A percentile compares a stretch with the other conserved stretches of the same genome.
These are phyloP conservation scores for Scheffersomyces amazonensis DNA, from an alignment of 805 yeast genomes.

Conservation along the genomic window DNA sequence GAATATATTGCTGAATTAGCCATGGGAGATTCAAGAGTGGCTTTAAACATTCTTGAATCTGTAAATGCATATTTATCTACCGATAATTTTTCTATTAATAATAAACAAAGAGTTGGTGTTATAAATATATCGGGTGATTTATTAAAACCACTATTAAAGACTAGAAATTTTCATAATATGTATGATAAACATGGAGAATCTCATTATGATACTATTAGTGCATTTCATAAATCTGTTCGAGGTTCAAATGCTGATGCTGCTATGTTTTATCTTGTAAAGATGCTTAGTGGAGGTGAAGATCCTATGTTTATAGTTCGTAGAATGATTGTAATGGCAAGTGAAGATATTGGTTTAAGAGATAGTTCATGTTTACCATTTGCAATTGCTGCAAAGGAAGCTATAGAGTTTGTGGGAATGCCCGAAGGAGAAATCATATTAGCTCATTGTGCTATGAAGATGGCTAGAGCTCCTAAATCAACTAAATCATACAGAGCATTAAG, in stretches of 20 bases:
- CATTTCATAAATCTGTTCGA: slow-evolving; percentile 89
- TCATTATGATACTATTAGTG: slow-evolving; percentile 94
- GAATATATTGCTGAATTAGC: slow-evolving; percentile 70
- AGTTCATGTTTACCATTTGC: slow-evolving; percentile 85
- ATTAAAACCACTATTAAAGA: slow-evolving; percentile 42
- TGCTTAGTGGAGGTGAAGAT: slow-evolving; percentile 93
- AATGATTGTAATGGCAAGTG: slow-evolving; percentile 93
- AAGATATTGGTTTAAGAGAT: slow-evolving; percentile 87
- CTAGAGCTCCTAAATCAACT: slow-evolving; percentile 82
- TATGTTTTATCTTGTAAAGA: slow-evolving; percentile 76
- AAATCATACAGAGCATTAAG: slow-evolving; percentile 81
- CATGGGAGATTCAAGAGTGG: slow-evolving; percentile 87
- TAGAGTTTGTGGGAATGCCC: slow-evolving; percentile 89
- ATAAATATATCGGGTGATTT: slow-evolving; percentile 37
- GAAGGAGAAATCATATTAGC: slow-evolving; percentile 88
- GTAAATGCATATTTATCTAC: slow-evolving; percentile 53
- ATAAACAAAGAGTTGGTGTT: slow-evolving; percentile 22
- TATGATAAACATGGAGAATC: slow-evolving; percentile 89
- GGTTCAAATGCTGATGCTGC: slow-evolving; percentile 92
- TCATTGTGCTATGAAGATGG: slow-evolving; percentile 89
- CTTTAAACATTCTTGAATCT: slow-evolving; percentile 76
- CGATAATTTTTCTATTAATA: slow-evolving; percentile 19
- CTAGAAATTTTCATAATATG: slow-evolving; percentile 46
- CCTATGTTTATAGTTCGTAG: slow-evolving; percentile 86
- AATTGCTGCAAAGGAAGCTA: slow-evolving; percentile 78